A percentile compares a stretch with the other conserved stretches of the same genome.
These are phyloP conservation scores for Kuraishia floccosa DNA, from an alignment of 805 yeast species.

Conservation along the genomic window DNA sequence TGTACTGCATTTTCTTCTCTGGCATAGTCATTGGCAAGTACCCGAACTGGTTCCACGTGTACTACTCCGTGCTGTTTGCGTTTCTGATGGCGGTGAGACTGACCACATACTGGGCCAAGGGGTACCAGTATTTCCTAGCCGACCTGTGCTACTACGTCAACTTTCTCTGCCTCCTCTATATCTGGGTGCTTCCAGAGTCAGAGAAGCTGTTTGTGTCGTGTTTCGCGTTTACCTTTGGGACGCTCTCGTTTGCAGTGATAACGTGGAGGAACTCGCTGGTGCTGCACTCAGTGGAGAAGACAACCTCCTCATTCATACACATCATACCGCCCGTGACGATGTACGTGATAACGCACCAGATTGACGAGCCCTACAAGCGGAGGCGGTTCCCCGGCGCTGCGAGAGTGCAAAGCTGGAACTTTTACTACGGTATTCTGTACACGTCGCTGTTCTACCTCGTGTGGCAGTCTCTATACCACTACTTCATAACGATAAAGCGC, in stretches of 20 bases:
- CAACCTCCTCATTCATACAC: conserved; percentile 86
- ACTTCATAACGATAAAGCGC: conserved; percentile 75
- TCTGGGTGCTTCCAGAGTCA: conserved; percentile 79
- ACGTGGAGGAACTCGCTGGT: conserved; percentile 95
- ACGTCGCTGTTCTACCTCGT: conserved; percentile 74
- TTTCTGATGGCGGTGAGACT: conserved; percentile 76
- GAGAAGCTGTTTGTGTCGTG: conserved; percentile 67
- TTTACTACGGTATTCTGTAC: conserved; percentile 57
- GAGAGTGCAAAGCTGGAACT: conserved; percentile 57
- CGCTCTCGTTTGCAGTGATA: conserved; percentile 85
- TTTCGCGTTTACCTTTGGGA: conserved; percentile 81
- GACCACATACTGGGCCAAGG: conserved; percentile 68
- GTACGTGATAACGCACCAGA: conserved; percentile 76
- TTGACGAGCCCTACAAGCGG: conserved; percentile 35
- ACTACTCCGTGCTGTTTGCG: conserved; percentile 51
- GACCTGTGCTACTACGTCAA: conserved; percentile 93
- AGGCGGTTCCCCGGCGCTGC: conserved; percentile 76
- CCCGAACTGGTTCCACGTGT: conserved; percentile 68
- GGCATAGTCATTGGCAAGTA: conserved; percentile 72
- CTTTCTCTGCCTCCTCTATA: conserved; percentile 48
- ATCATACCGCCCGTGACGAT: conserved; percentile 81
- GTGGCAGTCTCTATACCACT: conserved; percentile 89
- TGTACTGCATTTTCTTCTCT: conserved; percentile 52
- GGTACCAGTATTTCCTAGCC: conserved; percentile 80
- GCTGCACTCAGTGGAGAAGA: conserved; percentile 83